Evolutionary conservation across 2,329 filamentous ascomycete genomes (phyloP).

Genomic region (Sporothrix brasiliensis): DNA sequence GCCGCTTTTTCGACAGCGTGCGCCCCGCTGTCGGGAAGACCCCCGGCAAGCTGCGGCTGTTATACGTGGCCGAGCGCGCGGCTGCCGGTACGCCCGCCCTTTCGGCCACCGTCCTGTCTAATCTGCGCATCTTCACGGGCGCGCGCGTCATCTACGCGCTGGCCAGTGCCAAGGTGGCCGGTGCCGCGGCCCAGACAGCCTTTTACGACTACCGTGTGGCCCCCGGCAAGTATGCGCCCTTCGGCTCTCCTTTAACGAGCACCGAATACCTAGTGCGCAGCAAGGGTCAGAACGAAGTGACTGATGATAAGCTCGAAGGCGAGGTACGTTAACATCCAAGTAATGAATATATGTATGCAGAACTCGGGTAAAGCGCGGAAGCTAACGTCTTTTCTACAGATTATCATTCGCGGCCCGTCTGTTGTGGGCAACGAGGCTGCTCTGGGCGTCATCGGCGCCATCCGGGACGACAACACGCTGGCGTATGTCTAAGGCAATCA

Average conservation of each 20-base stretch:
- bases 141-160: slow-evolving; percentile 84
- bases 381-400: slow-evolving; percentile 48
- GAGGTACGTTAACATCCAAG: slow-evolving; percentile 55
- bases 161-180: slow-evolving; percentile 79
- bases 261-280: slow-evolving; percentile 77
- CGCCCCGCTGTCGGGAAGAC: slow-evolving; percentile 62
- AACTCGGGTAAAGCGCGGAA: background rate
- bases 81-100: slow-evolving; percentile 66
- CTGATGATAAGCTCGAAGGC: slow-evolving; percentile 63
- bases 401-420: slow-evolving; percentile 71
- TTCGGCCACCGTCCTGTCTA: slow-evolving; percentile 70
- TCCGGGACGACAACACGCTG: slow-evolving; percentile 74
- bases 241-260: slow-evolving; percentile 78
- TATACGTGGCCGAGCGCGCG: slow-evolving; percentile 76
- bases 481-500: slow-evolving; percentile 51
- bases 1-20: slow-evolving; percentile 62
- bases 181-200: slow-evolving; percentile 78
- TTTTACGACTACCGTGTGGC: slow-evolving; percentile 51
- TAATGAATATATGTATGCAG: background rate
- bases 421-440: slow-evolving; percentile 69
- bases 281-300: slow-evolving; percentile 61
- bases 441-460: slow-evolving; percentile 65
- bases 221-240: slow-evolving; percentile 60
- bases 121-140: slow-evolving; percentile 78
- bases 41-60: slow-evolving; percentile 75